Evolutionary conservation across 2,329 filamentous ascomycete genomes (phyloP), one percentile per base, ranked within the genome.

Genomic region (Botrytis fabae): DNA sequence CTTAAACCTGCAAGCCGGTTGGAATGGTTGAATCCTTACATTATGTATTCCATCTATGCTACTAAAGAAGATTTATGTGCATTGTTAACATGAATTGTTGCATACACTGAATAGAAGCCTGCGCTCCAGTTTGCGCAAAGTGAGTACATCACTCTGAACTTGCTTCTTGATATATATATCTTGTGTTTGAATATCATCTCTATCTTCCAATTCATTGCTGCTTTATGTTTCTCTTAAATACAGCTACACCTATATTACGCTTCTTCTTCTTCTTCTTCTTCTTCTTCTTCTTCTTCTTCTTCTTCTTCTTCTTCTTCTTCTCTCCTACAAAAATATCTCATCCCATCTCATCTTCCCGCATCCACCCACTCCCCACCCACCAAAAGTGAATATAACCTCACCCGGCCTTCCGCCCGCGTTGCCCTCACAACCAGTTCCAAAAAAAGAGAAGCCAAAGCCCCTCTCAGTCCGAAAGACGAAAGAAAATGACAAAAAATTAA

Each of bases 361-460:
- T 18, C 51, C 51, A 54, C 51, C 25, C 25, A n/a, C 10, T 51
- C 25, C 48, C 25, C 48, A 54, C 51, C n/a, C n/a, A 57, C n/a
- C n/a, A 57, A 28, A 57, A 57, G 51, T 57, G 51, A 57, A 57
- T 54, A 54, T n/a, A 54, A 54, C 48, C 48, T 57, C 51, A 57
- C 51, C 6, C 51, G 6, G 32, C 32, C 32, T 2, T n/a, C n/a
- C 42, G 12, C 12, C 14, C 14, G 5, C 51, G 8, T 18, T 25
- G 1, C 51, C n/a, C n/a, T 57, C 16, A 14, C 51, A 18, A 0
- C 14, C n/a, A 28, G 16, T 8, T 2, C 51, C 5, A 12, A 28
- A 28, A 16, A 28, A 18, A 51, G 4, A 6, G n/a, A n/a, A 2
- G 16, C 25, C 12, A 32, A 32, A 32, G 32, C 25, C 48, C n/a